phyloP scores from a whole-genome alignment of 768 basidiomycete species.

The Royoungia palumana region DNA sequence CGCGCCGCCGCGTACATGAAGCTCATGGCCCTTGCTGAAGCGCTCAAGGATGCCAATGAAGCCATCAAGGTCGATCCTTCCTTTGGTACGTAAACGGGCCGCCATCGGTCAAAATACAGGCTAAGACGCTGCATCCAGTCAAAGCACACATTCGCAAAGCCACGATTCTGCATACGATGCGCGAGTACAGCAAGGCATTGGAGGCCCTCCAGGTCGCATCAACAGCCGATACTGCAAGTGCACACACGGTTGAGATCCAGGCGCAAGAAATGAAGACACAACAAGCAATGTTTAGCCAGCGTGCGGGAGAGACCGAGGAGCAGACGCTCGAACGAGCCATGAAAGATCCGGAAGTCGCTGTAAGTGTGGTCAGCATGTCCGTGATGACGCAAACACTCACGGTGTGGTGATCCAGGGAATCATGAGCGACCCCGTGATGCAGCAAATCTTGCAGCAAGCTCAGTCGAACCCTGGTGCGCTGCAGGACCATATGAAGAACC shows the following conservation, averaged over 20 bases:
- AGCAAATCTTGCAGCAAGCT: constrained; percentile 91
- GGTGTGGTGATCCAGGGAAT: constrained; percentile 50
- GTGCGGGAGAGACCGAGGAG: constrained; percentile 85
- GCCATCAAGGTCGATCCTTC: constrained; percentile 88
- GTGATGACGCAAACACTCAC: constrained; percentile 4
- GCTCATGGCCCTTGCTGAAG: constrained; percentile 89
- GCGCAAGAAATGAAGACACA: constrained; percentile 78
- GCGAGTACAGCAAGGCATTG: constrained; percentile 84
- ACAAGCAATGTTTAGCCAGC: constrained; percentile 72
- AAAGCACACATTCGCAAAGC: constrained; percentile 96
- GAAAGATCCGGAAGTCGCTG: constrained; percentile 95
- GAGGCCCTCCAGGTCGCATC: constrained; percentile 77
- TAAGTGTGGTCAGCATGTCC: constrained; percentile 38
- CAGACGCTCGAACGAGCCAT: constrained; percentile 91
- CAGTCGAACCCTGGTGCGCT: constrained; percentile 85
- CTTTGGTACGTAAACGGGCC: constrained; percentile 54
- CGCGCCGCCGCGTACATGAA: constrained; percentile 98
- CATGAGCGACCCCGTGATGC: constrained; percentile 91
- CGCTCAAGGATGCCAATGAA: constrained; percentile 91
- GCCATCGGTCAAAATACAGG: neutral
- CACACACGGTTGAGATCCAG: constrained; percentile 82
- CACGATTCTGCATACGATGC: constrained; percentile 83
- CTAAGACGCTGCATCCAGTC: constrained; percentile 38
- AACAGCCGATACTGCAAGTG: constrained; percentile 74
- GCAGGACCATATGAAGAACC: constrained; percentile 96